These are phyloP conservation scores for Umbilicus rupestris DNA, from an alignment of 164 flowering plant genomes.

Conservation along the genomic window DNA sequence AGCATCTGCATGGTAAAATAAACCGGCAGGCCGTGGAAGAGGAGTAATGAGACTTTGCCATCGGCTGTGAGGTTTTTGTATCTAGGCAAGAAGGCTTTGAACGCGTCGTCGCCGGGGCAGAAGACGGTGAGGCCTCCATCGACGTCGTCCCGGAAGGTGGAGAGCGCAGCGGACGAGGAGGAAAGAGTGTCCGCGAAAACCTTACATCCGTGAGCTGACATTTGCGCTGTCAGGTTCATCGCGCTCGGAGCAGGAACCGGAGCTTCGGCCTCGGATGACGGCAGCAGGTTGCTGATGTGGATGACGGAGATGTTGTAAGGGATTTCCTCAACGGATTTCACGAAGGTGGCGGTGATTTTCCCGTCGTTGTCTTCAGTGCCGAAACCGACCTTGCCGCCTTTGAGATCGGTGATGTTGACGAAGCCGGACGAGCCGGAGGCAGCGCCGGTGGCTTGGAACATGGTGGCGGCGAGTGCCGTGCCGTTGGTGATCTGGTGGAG, in stretches of 20 bases:
- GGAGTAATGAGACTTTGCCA: conserved; percentile 29
- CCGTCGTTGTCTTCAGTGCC: conserved; percentile 22
- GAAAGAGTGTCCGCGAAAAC: conserved; percentile 42
- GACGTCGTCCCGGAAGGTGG: conserved; percentile 21
- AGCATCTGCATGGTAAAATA: conserved; percentile 35
- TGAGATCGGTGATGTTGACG: conserved; percentile 45
- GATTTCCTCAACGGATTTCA: conserved; percentile 37
- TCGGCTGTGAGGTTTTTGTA: conserved; percentile 42
- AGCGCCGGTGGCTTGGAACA: conserved; percentile 46
- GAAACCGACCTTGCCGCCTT: conserved; percentile 41
- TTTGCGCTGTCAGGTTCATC: conserved; percentile 30
- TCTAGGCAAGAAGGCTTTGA: conserved; percentile 40
- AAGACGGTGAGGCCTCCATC: conserved; percentile 55
- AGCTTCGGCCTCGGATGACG: conserved; percentile 38
- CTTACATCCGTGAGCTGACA: conserved; percentile 61
- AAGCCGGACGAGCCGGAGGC: conserved; percentile 43
- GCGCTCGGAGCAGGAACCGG: conserved; percentile 35
- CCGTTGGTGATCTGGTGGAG: conserved; percentile 54
- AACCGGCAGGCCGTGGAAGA: conserved; percentile 38
- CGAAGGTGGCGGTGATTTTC: conserved; percentile 21
- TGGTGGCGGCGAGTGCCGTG: conserved; percentile 38
- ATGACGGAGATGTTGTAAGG: conserved; percentile 58
- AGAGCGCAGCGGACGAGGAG: conserved; percentile 26
- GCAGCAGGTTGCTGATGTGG: conserved; percentile 37
- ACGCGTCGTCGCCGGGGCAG: conserved; percentile 45